These are phyloP conservation scores for Dipodascus albidus DNA, from an alignment of 805 yeast species.

Conservation along the genomic window DNA sequence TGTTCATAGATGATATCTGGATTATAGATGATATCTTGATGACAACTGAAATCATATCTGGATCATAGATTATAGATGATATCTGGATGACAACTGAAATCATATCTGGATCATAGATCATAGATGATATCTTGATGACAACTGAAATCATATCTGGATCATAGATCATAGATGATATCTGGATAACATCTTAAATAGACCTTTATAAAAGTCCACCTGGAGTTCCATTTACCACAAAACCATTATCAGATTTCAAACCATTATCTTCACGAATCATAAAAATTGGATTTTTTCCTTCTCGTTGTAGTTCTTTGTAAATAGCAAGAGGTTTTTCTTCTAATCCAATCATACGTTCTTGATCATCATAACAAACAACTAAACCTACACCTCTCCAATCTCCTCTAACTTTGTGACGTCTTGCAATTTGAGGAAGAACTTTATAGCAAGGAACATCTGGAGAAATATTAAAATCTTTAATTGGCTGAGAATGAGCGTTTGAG, in stretches of 20 bases:
- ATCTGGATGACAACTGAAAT: too few species aligned
- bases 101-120: too few species aligned
- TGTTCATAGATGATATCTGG: too few species aligned
- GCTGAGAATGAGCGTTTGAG: conserved; percentile 20
- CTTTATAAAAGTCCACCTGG: conserved; percentile 19
- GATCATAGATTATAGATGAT: too few species aligned
- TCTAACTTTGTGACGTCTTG: conserved; percentile 69
- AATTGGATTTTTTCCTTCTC: conserved; percentile 77
- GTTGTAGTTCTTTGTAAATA: conserved; percentile 75
- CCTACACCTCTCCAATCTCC: conserved; percentile 86
- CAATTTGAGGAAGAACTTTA: conserved; percentile 76
- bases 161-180: too few species aligned
- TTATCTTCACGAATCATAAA: conserved; percentile 85
- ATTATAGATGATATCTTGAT: too few species aligned
- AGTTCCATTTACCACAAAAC: conserved; percentile 14
- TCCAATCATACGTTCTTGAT: conserved; percentile 72
- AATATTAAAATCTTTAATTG: conserved; percentile 72
- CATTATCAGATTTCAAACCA: conserved; percentile 19
- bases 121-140: too few species aligned
- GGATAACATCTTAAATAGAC: neutral
- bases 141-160: too few species aligned
- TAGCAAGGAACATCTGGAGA: conserved; percentile 87
- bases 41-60: too few species aligned
- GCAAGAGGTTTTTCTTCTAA: conserved; percentile 81
- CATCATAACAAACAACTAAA: conserved; percentile 80